Conservation (phyloP, 164 flowering plant species). For the Piper longum region DNA sequence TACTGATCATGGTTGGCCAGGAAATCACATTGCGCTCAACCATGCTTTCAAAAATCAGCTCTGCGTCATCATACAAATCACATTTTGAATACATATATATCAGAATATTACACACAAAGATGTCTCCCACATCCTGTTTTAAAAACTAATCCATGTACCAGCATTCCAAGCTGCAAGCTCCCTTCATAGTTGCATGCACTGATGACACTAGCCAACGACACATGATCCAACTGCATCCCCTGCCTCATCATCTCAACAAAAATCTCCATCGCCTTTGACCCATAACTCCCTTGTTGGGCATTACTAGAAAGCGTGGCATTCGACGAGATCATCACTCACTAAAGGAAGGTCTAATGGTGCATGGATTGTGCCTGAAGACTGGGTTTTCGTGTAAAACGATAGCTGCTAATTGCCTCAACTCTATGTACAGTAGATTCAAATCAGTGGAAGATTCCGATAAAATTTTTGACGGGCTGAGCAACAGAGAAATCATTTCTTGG, state of each 20-base stretch:
- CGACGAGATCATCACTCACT: slow-evolving; percentile 26
- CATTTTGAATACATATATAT: slow-evolving; percentile 66
- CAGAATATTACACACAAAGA: slow-evolving; percentile 57
- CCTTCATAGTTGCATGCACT: slow-evolving; percentile 66
- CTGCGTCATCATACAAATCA: slow-evolving; percentile 31
- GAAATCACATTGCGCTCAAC: slow-evolving; percentile 61
- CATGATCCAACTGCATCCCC: slow-evolving; percentile 58
- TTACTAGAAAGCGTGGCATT: slow-evolving; percentile 70
- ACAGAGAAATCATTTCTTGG: slow-evolving; percentile 60
- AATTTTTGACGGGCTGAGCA: slow-evolving; percentile 45
- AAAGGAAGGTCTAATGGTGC: slow-evolving; percentile 48
- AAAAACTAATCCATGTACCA: slow-evolving; percentile 46
- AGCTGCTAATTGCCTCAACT: slow-evolving; percentile 61
- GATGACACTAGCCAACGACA: slow-evolving; percentile 51
- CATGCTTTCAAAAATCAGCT: slow-evolving; percentile 47
- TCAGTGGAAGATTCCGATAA: slow-evolving; percentile 34
- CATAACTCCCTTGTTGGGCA: slow-evolving; percentile 46
- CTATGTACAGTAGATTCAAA: slow-evolving; percentile 76
- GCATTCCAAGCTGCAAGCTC: slow-evolving; percentile 45
- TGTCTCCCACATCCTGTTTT: slow-evolving; percentile 40
- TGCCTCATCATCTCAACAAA: slow-evolving; percentile 47
- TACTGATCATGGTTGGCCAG: slow-evolving; percentile 81
- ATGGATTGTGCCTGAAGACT: slow-evolving; percentile 47
- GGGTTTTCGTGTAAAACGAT: slow-evolving; percentile 31
- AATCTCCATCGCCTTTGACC: slow-evolving; percentile 32